phyloP scores from a whole-genome alignment of 345 rosid species.

The Citrus unshiu region DNA sequence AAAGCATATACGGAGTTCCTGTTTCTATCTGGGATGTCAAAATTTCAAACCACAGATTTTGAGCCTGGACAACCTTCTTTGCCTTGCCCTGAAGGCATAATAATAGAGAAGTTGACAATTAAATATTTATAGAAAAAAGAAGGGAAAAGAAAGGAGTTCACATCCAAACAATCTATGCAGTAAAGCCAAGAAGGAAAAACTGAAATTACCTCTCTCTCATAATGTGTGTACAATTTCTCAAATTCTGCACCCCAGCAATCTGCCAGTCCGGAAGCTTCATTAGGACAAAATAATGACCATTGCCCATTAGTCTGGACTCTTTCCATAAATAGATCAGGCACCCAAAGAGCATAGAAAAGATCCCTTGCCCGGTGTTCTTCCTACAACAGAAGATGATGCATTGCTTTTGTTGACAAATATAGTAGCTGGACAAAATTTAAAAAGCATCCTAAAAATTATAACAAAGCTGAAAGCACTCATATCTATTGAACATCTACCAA shows the following conservation, averaged over 20 bases:
- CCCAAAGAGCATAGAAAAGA: slow-evolving; percentile 82
- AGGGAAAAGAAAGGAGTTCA: not conserved
- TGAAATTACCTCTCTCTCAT: slow-evolving; percentile 57
- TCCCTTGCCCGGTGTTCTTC: slow-evolving; percentile 87
- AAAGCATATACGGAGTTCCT: slow-evolving; percentile 96
- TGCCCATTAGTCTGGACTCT: slow-evolving; percentile 63
- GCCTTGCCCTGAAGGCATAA: slow-evolving; percentile 61
- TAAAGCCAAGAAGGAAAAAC: not conserved
- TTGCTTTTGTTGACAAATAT: not conserved
- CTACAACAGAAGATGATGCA: slow-evolving; percentile 22
- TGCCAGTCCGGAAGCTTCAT: slow-evolving; percentile 75
- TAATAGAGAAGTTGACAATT: not conserved
- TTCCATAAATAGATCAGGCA: slow-evolving; percentile 92
- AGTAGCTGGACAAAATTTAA: not conserved
- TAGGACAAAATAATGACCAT: slow-evolving; percentile 90
- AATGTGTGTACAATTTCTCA: slow-evolving; percentile 52
- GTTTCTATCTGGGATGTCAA: slow-evolving; percentile 90
- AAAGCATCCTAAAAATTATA: not conserved
- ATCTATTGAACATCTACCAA: not conserved
- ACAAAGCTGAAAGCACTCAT: not conserved
- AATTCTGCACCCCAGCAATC: slow-evolving; percentile 87
- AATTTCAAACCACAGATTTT: slow-evolving; percentile 78
- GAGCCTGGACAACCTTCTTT: slow-evolving; percentile 86
- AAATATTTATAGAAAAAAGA: not conserved
- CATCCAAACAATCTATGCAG: not conserved